A percentile compares a stretch with the other conserved stretches of the same genome.
These are phyloP conservation scores for Leccinum boreale DNA, from an alignment of 768 basidiomycete species.

Conservation along the genomic window DNA sequence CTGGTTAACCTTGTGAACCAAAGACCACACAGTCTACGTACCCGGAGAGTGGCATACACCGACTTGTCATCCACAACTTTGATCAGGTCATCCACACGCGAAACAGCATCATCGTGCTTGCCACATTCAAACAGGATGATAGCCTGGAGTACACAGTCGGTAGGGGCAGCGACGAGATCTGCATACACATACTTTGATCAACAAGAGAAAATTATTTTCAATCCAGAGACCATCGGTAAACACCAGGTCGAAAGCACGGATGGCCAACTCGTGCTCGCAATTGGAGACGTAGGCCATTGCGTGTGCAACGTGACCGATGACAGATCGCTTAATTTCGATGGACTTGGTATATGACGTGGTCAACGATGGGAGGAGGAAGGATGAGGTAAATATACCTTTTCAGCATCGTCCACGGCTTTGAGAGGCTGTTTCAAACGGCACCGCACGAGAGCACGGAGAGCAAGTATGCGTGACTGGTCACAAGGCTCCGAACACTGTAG, in stretches of 20 bases:
- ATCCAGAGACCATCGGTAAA: background rate
- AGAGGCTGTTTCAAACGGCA: background rate
- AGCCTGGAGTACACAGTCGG: background rate
- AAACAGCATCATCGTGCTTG: background rate
- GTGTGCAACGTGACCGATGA: background rate
- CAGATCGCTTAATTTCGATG: background rate
- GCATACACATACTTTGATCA: background rate
- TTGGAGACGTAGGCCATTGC: background rate
- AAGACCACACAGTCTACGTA: background rate
- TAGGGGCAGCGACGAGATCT: background rate
- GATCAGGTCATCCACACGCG: background rate
- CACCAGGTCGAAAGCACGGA: background rate
- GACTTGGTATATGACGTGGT: background rate
- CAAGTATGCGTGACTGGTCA: background rate
- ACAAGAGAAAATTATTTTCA: background rate
- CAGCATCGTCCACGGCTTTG: background rate
- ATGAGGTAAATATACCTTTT: background rate
- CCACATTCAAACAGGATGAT: background rate
- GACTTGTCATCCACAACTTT: background rate
- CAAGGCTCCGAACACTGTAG: background rate
- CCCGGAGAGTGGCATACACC: background rate
- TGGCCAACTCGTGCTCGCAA: background rate
- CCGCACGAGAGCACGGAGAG: background rate
- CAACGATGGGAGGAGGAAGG: background rate
- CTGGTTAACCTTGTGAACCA: background rate